These are phyloP conservation scores for Tylopilus vinaceipallidus DNA, from an alignment of 768 basidiomycete species.

Conservation along the genomic window DNA sequence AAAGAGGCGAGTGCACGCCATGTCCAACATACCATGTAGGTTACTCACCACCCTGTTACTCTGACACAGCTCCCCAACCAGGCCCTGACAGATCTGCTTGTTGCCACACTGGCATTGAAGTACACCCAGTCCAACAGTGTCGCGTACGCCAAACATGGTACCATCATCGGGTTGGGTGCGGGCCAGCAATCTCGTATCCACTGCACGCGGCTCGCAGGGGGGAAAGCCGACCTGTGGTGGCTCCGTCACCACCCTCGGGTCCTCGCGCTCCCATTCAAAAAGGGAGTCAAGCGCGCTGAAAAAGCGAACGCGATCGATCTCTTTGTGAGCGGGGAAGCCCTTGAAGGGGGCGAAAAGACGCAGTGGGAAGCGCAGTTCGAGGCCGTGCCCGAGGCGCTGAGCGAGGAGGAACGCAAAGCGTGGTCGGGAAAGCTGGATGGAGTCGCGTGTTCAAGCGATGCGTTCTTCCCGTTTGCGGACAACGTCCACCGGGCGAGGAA, in stretches of 20 bases:
- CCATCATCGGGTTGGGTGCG: conserved; percentile 93
- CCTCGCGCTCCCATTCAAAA: conserved; percentile 91
- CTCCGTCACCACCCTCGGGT: conserved; percentile 95
- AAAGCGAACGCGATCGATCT: conserved; percentile 98
- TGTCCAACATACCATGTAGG: neutral
- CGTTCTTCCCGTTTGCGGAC: conserved; percentile 99
- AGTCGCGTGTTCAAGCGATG: conserved; percentile 93
- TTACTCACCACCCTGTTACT: neutral
- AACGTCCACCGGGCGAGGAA: conserved; percentile 92
- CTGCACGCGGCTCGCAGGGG: conserved; percentile 96
- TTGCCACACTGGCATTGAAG: conserved; percentile 94
- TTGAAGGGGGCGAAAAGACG: conserved; percentile 84
- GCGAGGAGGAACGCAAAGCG: conserved; percentile 64
- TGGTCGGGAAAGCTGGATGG: conserved; percentile 76
- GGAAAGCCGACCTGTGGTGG: conserved; percentile 99
- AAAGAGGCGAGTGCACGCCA: conserved; percentile 58
- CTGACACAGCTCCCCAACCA: conserved; percentile 60
- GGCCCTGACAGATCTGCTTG: conserved; percentile 88
- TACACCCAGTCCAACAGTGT: conserved; percentile 99
- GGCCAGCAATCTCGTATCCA: conserved; percentile 99
- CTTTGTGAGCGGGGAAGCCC: conserved; percentile 85
- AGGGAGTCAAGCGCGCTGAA: conserved; percentile 95
- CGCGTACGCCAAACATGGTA: conserved; percentile 88
- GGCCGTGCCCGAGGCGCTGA: conserved; percentile 60
- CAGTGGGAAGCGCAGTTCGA: conserved; percentile 94